These are phyloP conservation scores for Leonotis leonurus DNA, from an alignment of 257 asterid species.

Conservation along the genomic window DNA sequence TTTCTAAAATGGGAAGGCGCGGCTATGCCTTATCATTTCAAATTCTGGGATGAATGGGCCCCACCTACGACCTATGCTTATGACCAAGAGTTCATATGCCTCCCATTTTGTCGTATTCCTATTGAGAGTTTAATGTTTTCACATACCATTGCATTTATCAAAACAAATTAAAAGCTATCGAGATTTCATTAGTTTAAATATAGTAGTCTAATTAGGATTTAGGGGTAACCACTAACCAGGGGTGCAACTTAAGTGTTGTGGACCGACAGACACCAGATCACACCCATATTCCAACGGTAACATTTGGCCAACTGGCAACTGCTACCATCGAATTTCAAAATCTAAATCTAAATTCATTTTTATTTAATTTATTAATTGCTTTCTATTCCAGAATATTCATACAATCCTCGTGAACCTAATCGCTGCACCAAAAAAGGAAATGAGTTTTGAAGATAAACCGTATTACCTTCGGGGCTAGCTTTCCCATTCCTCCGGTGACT, in stretches of 20 bases:
- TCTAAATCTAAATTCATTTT: too few relatives aligned
- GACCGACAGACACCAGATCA: constrained; percentile 20
- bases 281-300: constrained; percentile 37
- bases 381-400: neutral
- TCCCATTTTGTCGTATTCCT: neutral
- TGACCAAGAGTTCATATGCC: too few relatives aligned
- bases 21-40: constrained; percentile 26
- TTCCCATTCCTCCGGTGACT: constrained; percentile 55
- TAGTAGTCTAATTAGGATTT: too few relatives aligned
- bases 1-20: neutral
- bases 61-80: neutral
- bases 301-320: constrained; percentile 18
- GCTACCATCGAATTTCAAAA: constrained; percentile 12
- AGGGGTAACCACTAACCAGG: too few relatives aligned
- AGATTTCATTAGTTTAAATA: too few relatives aligned
- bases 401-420: neutral
- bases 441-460: neutral
- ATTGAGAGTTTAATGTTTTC: too few relatives aligned
- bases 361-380: too few relatives aligned
- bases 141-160: neutral
- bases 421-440: neutral
- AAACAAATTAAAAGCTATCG: too few relatives aligned
- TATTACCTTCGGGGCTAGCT: constrained; percentile 70
- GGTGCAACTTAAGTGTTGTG: constrained; percentile 14
- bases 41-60: neutral